phyloP scores from a whole-genome alignment of 2,329 filamentous ascomycete species.

The Ceratocystis diversiconidia region DNA sequence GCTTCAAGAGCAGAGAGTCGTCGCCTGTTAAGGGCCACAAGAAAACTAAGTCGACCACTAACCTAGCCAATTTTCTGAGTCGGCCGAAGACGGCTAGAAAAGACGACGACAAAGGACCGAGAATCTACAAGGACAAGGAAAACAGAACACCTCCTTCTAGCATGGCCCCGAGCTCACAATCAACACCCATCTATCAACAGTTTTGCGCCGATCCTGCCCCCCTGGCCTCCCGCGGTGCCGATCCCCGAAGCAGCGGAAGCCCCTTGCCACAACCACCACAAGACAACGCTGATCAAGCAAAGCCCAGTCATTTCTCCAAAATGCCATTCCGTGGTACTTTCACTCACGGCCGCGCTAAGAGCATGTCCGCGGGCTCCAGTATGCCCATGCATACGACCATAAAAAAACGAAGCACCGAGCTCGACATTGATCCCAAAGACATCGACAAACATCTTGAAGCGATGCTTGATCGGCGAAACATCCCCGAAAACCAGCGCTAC shows the following conservation, averaged over 20 bases:
- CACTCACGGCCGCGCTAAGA: constrained; percentile 28
- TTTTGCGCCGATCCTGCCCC: constrained; percentile 11
- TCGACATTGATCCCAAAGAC: constrained; percentile 37
- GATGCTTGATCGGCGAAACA: constrained; percentile 72
- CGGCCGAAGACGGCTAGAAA: constrained; percentile 61
- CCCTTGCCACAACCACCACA: not conserved
- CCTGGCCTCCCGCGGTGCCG: constrained; percentile 2
- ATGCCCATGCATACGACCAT: constrained; percentile 5
- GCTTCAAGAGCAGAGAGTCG: constrained; percentile 29
- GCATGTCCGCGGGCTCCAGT: constrained; percentile 11
- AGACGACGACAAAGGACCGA: constrained; percentile 15
- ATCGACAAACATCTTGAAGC: constrained; percentile 46
- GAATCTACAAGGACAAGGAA: constrained; percentile 17
- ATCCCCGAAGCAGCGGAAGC: constrained; percentile 4
- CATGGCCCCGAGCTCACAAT: constrained; percentile 8
- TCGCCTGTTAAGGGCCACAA: constrained; percentile 47
- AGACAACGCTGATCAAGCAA: not conserved
- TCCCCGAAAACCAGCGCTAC: constrained; percentile 82
- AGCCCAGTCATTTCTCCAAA: constrained; percentile 9
- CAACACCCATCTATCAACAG: constrained; percentile 15
- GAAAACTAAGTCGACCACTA: constrained; percentile 72
- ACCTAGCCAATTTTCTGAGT: constrained; percentile 62
- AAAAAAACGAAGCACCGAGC: constrained; percentile 32
- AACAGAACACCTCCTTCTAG: constrained; percentile 16
- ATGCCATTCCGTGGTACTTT: constrained; percentile 21